Conservation (phyloP, 2,329 filamentous ascomycete species). For the Cercospora janseana region DNA sequence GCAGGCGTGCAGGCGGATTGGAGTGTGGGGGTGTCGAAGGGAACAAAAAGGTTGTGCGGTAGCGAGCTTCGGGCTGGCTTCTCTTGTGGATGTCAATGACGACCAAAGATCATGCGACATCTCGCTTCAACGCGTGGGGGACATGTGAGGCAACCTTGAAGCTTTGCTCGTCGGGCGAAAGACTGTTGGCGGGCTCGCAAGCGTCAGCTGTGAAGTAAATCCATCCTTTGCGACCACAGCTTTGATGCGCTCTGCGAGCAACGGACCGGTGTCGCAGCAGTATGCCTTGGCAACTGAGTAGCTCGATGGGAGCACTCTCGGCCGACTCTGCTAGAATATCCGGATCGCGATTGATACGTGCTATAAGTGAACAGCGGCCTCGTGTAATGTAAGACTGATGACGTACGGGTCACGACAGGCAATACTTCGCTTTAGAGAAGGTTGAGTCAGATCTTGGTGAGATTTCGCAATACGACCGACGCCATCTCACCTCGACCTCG, state of each 20-base stretch:
- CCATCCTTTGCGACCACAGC: neutral
- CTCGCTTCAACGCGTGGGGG: conserved; percentile 15
- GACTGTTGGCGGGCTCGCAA: conserved; percentile 14
- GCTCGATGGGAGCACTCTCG: neutral
- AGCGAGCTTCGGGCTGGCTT: conserved; percentile 7
- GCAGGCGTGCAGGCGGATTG: neutral
- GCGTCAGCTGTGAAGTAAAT: conserved; percentile 2
- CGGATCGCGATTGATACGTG: no score
- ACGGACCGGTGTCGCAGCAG: no score
- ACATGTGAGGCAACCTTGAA: conserved; percentile 7
- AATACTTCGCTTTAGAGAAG: neutral
- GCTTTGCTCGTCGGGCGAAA: neutral
- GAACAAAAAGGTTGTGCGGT: conserved; percentile 15
- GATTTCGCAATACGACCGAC: conserved; percentile 15
- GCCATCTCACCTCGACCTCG: conserved; percentile 11
- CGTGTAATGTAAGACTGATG: neutral
- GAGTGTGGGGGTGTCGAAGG: conserved; percentile 2
- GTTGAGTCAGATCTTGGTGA: conserved; percentile 6
- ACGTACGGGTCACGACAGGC: neutral
- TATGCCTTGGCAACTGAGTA: no score
- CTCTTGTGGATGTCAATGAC: neutral
- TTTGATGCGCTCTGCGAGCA: no score
- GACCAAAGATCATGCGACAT: neutral
- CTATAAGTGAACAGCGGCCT: no score
- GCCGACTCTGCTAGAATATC: no score